A percentile compares a stretch with the other conserved stretches of the same genome.
Evolutionary conservation across 2,329 filamentous ascomycete genomes (phyloP).

Genomic region (Cordyceps fumosorosea): DNA sequence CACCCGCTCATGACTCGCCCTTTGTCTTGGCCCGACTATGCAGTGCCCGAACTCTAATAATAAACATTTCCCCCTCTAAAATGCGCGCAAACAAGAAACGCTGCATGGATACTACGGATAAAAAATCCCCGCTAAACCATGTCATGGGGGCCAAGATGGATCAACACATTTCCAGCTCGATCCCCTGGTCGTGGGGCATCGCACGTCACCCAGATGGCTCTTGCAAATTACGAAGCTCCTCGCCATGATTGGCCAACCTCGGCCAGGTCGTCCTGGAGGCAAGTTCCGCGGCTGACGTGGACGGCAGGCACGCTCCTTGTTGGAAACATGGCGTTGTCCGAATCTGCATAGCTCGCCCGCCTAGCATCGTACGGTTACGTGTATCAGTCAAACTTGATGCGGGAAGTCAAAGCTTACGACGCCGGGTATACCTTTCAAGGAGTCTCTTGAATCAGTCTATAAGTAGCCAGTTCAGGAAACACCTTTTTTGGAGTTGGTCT

Average conservation of each 20-base stretch:
- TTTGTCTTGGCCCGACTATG: background rate
- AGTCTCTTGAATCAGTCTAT: background rate
- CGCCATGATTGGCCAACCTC: background rate
- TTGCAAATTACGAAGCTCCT: constrained; percentile 1
- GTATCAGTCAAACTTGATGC: background rate
- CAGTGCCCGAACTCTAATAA: background rate
- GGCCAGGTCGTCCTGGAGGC: background rate
- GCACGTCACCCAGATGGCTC: background rate
- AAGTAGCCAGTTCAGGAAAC: background rate
- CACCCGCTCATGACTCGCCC: background rate
- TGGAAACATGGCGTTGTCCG: background rate
- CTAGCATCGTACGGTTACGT: background rate
- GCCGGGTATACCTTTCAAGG: background rate
- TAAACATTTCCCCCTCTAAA: background rate
- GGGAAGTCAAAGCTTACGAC: background rate
- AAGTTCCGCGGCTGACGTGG: background rate
- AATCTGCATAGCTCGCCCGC: background rate
- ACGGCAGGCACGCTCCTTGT: background rate
- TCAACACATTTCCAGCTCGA: background rate
- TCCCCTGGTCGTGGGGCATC: background rate
- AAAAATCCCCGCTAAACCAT: background rate
- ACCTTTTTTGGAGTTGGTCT: background rate
- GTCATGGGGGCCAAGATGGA: constrained; percentile 2
- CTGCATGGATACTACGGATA: background rate
- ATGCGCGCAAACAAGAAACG: background rate